Evolutionary conservation across 768 basidiomycete genomes (phyloP), one percentile per base, ranked within the genome.

Genomic region (Lentinula sp.): DNA sequence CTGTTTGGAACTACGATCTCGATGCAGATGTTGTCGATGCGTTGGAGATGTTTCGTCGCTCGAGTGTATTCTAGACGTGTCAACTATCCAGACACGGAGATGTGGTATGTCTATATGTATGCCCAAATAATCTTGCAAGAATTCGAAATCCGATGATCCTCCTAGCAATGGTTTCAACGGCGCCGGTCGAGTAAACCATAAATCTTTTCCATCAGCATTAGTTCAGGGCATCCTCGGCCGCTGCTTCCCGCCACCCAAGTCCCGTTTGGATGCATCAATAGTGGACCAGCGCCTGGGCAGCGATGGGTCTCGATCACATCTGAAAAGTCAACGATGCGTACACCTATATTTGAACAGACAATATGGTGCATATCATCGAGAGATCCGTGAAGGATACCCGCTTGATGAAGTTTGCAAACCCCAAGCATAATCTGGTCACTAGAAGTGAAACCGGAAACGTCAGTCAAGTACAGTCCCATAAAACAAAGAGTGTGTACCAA

Each of bases 1-100:
- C 75, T 10, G 75, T 86, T 13, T 85, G 80, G 81, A 70, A 75
- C 43, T 74, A 84, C 66, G 78, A 83, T 55, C 65, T 80, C 35
- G 69, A 71, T 23, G 67, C 65, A 57, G 80, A 84, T 61, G 66
- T 83, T 2, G 64, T 69, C 11, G 61, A 57, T 4, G 76, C 77
- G 1, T 54, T 73, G 34, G 62, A 60, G 7, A 57, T 6, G 10
- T 34, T 60, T 18, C 32, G 52, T 42, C 37, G 37, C 23, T 56
- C 21, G 28, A 18, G 45, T 10, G 55, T 43, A 11, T 56, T 56
- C 40, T 39, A 56, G 37, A 39, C 2, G 37, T 13, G 37, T 18
- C 8, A 21, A n/a, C 0, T 34, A 9, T 7, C 13, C 23, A 51
- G 50, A 11, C 16, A 11, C 10, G 46, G 7, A 34, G 42, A 28